Evolutionary conservation across 257 asterid genomes (phyloP).

Genomic region (Fraxinus anomala): DNA sequence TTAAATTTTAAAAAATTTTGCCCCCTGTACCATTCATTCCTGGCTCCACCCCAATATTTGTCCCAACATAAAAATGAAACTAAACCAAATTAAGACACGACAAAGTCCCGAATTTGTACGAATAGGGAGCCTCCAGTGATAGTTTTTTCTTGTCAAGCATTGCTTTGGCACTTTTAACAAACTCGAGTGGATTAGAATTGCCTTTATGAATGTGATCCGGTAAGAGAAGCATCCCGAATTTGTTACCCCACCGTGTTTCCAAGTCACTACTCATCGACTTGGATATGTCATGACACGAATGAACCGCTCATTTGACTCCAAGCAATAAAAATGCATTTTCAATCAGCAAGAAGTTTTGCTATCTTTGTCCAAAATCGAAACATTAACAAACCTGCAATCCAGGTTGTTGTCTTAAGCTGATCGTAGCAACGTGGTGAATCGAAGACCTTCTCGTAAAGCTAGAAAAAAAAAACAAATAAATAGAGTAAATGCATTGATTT

Average conservation of each 20-base stretch:
- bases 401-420: slow-evolving; percentile 62
- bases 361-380: not conserved
- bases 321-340: not conserved
- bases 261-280: slow-evolving; percentile 41
- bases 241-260: slow-evolving; percentile 63
- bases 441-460: slow-evolving; percentile 61
- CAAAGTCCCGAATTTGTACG: slow-evolving; percentile 54
- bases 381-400: slow-evolving; percentile 56
- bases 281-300: slow-evolving; percentile 47
- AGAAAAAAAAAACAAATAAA: not conserved
- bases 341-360: no score
- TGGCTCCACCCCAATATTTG: no score
- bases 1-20: no score
- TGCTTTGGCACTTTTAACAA: slow-evolving; percentile 58
- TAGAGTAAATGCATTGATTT: not conserved
- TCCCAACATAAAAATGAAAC: no score
- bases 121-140: slow-evolving; percentile 65
- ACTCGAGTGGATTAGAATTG: slow-evolving; percentile 55
- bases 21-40: no score
- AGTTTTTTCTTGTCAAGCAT: slow-evolving; percentile 87
- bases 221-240: slow-evolving; percentile 67
- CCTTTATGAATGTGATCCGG: slow-evolving; percentile 57
- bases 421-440: slow-evolving; percentile 69
- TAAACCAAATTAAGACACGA: slow-evolving; percentile 41
- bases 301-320: not conserved